Conservation (phyloP, 331 rosid species). For the Malus hybrid region DNA sequence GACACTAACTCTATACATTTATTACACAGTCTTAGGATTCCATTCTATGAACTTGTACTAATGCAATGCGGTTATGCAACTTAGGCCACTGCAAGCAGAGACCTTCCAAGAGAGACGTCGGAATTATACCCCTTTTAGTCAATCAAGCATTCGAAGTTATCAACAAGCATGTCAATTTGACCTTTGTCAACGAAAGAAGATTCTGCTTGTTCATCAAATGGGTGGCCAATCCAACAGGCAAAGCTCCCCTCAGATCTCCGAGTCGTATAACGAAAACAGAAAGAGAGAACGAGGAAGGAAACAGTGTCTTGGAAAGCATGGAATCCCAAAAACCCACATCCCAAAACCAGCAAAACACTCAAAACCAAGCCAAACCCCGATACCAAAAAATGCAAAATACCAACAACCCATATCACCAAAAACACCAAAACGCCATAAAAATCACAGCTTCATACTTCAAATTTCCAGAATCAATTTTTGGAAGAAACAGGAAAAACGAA, state of each 20-base stretch:
- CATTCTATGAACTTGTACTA: not conserved
- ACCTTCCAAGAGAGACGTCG: not conserved
- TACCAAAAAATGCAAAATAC: slow-evolving; percentile 18
- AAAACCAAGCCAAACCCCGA: slow-evolving; percentile 30
- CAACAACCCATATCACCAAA: slow-evolving; percentile 15
- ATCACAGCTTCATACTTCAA: slow-evolving; percentile 2
- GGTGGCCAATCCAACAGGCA: slow-evolving; percentile 15
- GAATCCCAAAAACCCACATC: slow-evolving; percentile 34
- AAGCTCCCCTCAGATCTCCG: slow-evolving; percentile 15
- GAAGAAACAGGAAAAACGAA: not conserved
- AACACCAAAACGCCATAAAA: not conserved
- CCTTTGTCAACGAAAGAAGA: not conserved
- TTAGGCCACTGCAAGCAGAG: slow-evolving; percentile 7
- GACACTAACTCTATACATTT: not conserved
- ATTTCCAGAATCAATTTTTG: slow-evolving; percentile 18
- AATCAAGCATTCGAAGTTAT: slow-evolving; percentile 24
- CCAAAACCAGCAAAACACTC: slow-evolving; percentile 7
- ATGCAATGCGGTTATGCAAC: not conserved
- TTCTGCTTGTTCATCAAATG: not conserved
- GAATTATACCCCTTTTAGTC: slow-evolving; percentile 5
- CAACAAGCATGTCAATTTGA: not conserved
- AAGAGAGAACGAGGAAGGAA: not conserved
- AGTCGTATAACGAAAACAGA: not conserved
- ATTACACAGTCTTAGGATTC: not conserved
- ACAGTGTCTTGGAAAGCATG: not conserved